Percentiles rank a stretch among this genome's conserved stretches.
Evolutionary conservation across 768 basidiomycete species (phyloP).

Genomic region (Hemileccinum impolitum): DNA sequence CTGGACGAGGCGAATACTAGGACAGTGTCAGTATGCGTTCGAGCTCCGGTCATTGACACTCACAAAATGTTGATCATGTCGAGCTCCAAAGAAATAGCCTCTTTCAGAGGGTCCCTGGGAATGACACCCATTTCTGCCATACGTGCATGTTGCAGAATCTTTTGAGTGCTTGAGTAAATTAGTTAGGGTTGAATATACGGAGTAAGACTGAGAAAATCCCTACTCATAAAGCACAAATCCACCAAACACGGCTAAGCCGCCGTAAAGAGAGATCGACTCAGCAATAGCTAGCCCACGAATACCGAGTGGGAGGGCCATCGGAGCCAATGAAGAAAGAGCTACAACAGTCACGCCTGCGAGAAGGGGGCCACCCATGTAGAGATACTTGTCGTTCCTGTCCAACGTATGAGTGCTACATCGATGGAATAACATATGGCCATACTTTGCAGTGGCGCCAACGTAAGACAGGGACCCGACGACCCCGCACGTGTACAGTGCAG

Average conservation of each 20-base stretch:
- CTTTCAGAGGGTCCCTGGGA: slow-evolving; percentile 70
- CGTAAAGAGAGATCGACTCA: slow-evolving; percentile 80
- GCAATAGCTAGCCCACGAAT: slow-evolving; percentile 71
- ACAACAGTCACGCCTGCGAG: slow-evolving; percentile 88
- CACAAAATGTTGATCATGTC: slow-evolving; percentile 92
- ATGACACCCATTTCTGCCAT: slow-evolving; percentile 66
- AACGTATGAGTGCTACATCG: neutral
- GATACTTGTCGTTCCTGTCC: slow-evolving; percentile 69
- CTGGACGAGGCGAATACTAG: slow-evolving; percentile 76
- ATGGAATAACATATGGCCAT: slow-evolving; percentile 13
- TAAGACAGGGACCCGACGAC: slow-evolving; percentile 85
- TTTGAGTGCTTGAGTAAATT: slow-evolving; percentile 57
- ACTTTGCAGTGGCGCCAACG: slow-evolving; percentile 85
- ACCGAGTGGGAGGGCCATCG: slow-evolving; percentile 84
- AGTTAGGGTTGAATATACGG: neutral
- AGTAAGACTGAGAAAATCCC: slow-evolving; percentile 20
- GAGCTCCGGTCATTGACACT: slow-evolving; percentile 23
- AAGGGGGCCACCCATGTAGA: slow-evolving; percentile 84
- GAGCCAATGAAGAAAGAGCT: slow-evolving; percentile 81
- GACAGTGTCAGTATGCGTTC: slow-evolving; percentile 11
- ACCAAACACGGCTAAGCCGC: slow-evolving; percentile 83
- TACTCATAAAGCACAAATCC: slow-evolving; percentile 88
- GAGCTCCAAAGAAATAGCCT: slow-evolving; percentile 74
- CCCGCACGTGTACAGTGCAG: slow-evolving; percentile 84
- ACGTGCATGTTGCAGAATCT: slow-evolving; percentile 74